Conservation (phyloP, 139 green algal species). For the Mesotaenium endlicherianum region DNA sequence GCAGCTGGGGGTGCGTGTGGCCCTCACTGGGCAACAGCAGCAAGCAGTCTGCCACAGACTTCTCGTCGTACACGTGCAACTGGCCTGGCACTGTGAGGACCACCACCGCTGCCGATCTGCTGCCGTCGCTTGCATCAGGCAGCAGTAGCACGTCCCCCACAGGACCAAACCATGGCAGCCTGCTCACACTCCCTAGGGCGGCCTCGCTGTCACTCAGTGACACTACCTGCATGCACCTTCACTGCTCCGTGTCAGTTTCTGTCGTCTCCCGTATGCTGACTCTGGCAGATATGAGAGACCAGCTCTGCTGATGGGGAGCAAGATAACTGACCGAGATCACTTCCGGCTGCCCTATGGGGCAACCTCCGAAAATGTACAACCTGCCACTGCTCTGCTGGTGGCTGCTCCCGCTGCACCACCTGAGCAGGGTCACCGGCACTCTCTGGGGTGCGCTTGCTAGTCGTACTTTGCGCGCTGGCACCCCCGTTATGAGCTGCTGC, state of each 20-base stretch:
- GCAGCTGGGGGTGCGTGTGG: neutral
- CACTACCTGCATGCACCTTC: too few relatives aligned
- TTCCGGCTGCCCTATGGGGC: neutral
- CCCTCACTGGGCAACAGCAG: neutral
- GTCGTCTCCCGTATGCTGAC: too few relatives aligned
- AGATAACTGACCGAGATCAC: slow-evolving; percentile 13
- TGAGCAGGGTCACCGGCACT: slow-evolving; percentile 9
- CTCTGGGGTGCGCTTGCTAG: neutral
- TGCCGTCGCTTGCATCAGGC: neutral
- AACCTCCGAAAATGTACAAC: slow-evolving; percentile 35
- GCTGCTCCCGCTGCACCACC: slow-evolving; percentile 9
- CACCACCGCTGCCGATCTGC: neutral
- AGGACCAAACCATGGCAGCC: slow-evolving; percentile 24
- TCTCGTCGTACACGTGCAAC: slow-evolving; percentile 29
- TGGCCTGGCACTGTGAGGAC: slow-evolving; percentile 24
- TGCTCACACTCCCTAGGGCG: too few relatives aligned
- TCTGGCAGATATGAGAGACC: too few relatives aligned
- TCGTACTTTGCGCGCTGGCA: neutral
- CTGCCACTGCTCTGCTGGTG: neutral
- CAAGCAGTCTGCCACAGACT: neutral
- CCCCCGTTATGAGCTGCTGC: neutral
- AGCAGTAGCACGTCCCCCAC: slow-evolving; percentile 10
- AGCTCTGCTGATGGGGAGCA: too few relatives aligned
- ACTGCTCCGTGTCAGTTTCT: too few relatives aligned
- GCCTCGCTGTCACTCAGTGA: too few relatives aligned